Evolutionary conservation across 2,329 filamentous ascomycete genomes (phyloP), one percentile per base, ranked within the genome.

Genomic region (Botrytis pseudocinerea): DNA sequence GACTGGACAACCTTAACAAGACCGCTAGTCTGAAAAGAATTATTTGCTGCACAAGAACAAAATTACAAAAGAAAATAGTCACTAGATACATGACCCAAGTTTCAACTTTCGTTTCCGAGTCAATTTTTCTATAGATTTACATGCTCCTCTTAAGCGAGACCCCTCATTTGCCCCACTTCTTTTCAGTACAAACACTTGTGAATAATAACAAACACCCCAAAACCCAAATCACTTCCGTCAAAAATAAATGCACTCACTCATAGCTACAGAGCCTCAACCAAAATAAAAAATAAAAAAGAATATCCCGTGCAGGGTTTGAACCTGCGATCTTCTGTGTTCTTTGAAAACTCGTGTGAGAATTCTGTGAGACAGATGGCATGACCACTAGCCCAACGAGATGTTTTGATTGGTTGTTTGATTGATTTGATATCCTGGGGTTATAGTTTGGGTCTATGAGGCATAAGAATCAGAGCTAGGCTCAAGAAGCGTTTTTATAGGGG

Each of bases 381-480:
- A 68, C 65, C 65, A 68, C 65, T 68, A 68, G 65, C 65, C 65
- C 65, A 68, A 68, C 65, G 65, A 68, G 65, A 68, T 68, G 22
- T 65, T 57, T 22, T 3, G 4, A 57, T 38, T 28, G 2, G 8
- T 2, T 40, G 25, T 32, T 68, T 68, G 64, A 7, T 42, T 25
- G 18, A 12, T 57, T 68, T 68, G 65, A 40, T 66, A 10, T 51
- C 8, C 1, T 1, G 1, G 16, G 1, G 3, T 18, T 12, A 0
- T 1, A 4, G 20, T 14, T 2, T 40, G 3, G 28, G 1, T 20
- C 9, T 18, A 51, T 51, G n/a, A 9, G 2, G 4, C 0, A 28
- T 14, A 7, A 0, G 4, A 12, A 5, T 51, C 12, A 38, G 28
- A 1, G 2, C 0, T 3, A 4, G 48, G 48, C n/a, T 4, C 12